phyloP scores from a whole-genome alignment of 1,139 yeast genomes.

The Geotrichum restrictum region DNA sequence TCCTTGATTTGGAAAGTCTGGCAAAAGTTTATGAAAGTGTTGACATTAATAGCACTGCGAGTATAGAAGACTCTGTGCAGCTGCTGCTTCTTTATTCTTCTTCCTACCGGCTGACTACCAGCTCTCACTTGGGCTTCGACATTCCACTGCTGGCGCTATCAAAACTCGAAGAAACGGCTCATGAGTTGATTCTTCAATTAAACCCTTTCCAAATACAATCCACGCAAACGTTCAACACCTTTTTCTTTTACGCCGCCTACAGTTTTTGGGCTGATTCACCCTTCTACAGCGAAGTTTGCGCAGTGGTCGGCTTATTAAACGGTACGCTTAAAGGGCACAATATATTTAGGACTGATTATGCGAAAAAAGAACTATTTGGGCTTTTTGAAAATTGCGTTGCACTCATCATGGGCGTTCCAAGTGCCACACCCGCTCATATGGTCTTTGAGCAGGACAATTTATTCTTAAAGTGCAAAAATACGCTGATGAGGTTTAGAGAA shows the following conservation, averaged over 20 bases:
- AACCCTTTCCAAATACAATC: conserved; percentile 6
- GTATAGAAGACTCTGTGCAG: background rate
- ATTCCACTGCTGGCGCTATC: background rate
- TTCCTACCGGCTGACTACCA: conserved; percentile 1
- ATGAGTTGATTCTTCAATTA: background rate
- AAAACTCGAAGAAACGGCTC: conserved; percentile 6
- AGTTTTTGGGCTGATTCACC: conserved; percentile 2
- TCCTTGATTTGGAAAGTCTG: background rate
- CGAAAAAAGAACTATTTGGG: background rate
- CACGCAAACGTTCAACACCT: background rate
- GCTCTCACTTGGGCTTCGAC: background rate
- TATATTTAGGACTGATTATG: background rate
- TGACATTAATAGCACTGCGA: background rate
- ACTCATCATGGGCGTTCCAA: background rate
- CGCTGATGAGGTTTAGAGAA: conserved; percentile 8
- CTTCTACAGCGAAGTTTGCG: background rate
- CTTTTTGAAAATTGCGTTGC: conserved; percentile 11
- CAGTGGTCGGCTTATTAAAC: conserved; percentile 7
- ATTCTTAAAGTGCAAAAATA: conserved; percentile 11
- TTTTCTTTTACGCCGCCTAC: conserved; percentile 4
- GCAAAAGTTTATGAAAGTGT: background rate
- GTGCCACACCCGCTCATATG: background rate
- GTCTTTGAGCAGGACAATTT: conserved; percentile 4
- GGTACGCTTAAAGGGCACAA: conserved; percentile 5
- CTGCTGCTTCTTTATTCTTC: background rate